phyloP scores from a whole-genome alignment of 495 filamentous ascomycete species.

The Penicillium bialowiezense region DNA sequence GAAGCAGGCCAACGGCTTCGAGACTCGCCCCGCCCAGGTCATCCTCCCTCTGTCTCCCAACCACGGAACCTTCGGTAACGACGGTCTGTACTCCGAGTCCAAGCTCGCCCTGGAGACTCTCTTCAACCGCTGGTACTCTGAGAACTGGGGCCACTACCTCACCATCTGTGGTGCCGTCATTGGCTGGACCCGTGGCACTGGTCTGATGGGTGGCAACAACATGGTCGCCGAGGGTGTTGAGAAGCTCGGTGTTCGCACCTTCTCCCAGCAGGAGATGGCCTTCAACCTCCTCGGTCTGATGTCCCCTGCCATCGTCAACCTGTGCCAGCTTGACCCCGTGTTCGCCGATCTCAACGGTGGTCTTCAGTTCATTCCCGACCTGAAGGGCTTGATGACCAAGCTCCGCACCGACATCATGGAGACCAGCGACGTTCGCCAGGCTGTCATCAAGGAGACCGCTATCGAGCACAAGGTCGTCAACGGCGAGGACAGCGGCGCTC shows the following conservation, averaged over 20 bases:
- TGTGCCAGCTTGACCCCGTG: constrained; percentile 94
- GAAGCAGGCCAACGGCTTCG: constrained; percentile 81
- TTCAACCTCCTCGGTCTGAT: constrained; percentile 98
- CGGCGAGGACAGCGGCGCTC: constrained; percentile 81
- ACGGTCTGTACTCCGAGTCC: constrained; percentile 97
- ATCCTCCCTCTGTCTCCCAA: constrained; percentile 96
- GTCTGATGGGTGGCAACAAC: constrained; percentile 98
- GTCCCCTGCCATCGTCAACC: constrained; percentile 88
- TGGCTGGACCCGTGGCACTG: constrained; percentile 97
- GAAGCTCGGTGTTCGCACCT: constrained; percentile 92
- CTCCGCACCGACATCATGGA: constrained; percentile 90
- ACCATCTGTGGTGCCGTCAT: constrained; percentile 99
- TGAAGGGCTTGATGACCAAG: constrained; percentile 90
- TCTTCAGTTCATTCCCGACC: constrained; percentile 93
- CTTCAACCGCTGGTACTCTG: constrained; percentile 98
- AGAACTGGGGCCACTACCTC: constrained; percentile 96
- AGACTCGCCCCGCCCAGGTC: constrained; percentile 93
- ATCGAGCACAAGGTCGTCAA: constrained; percentile 98
- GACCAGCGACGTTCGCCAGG: constrained; percentile 88
- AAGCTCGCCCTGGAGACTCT: constrained; percentile 96
- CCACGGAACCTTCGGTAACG: constrained; percentile 97
- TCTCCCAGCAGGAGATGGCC: constrained; percentile 99
- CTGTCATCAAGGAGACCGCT: constrained; percentile 91
- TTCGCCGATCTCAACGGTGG: constrained; percentile 97
- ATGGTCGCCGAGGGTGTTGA: constrained; percentile 96